Evolutionary conservation across 192 early-diverging fungal genomes (phyloP).

Genomic region (Endogone sp.): DNA sequence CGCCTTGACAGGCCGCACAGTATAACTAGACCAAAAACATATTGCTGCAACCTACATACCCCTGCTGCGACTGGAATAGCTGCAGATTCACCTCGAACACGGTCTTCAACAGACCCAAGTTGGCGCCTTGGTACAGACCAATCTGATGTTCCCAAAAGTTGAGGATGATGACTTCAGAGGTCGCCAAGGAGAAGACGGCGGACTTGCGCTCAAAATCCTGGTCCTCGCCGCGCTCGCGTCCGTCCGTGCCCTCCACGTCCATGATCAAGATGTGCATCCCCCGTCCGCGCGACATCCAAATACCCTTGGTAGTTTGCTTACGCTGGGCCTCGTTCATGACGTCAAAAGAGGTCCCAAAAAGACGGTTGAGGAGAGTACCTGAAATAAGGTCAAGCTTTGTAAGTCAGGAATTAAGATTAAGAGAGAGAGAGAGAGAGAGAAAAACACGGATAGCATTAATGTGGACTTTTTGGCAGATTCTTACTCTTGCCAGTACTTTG

Average conservation of each 20-base stretch:
- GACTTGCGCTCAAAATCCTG: slow-evolving; percentile 99
- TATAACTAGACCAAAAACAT: too few species aligned
- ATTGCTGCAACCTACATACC: slow-evolving; percentile 41
- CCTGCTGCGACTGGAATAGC: slow-evolving; percentile 82
- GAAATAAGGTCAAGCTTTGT: background rate
- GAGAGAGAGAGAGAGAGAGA: too few species aligned
- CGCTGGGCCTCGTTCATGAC: slow-evolving; percentile 88
- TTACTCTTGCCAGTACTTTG: slow-evolving; percentile 97
- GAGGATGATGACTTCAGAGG: slow-evolving; percentile 90
- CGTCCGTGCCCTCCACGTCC: slow-evolving; percentile 99
- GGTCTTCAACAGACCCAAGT: slow-evolving; percentile 97
- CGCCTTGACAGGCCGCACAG: too few species aligned
- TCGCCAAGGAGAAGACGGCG: slow-evolving; percentile 95
- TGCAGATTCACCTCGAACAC: slow-evolving; percentile 99
- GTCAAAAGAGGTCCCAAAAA: slow-evolving; percentile 95
- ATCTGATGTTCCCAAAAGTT: slow-evolving; percentile 99
- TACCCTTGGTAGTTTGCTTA: slow-evolving; percentile 96
- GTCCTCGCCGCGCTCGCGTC: slow-evolving; percentile 96
- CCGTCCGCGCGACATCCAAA: slow-evolving; percentile 90
- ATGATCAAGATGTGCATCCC: slow-evolving; percentile 84
- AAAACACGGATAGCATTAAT: too few species aligned
- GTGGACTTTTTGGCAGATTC: too few species aligned
- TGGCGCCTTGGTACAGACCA: slow-evolving; percentile 97
- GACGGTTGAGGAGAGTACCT: slow-evolving; percentile 91
- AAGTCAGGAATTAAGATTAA: too few species aligned